phyloP scores from a whole-genome alignment of 305 asterid species.

The Petunia hybrid region DNA sequence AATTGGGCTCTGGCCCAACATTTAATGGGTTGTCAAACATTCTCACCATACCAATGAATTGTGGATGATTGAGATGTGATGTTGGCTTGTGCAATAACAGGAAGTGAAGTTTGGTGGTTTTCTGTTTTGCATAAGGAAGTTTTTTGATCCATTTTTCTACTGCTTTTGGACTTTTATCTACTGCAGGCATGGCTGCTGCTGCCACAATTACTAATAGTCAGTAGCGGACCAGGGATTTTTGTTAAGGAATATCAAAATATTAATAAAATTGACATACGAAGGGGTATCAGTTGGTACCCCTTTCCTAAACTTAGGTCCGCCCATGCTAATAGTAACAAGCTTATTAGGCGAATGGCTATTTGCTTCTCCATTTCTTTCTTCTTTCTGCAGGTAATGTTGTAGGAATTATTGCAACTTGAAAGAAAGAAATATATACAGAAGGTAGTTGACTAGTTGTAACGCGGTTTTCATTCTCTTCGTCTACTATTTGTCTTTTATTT shows the following conservation, averaged over 20 bases:
- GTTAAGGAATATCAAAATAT: too few species aligned
- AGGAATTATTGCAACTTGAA: too few species aligned
- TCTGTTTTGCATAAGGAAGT: constrained; percentile 18
- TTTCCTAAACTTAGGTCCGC: too few species aligned
- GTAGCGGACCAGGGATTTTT: too few species aligned
- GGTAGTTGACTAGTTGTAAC: too few species aligned
- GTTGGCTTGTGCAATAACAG: constrained; percentile 35
- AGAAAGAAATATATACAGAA: too few species aligned
- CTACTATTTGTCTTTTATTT: too few species aligned
- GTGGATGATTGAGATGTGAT: constrained; percentile 42
- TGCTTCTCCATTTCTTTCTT: constrained; percentile 22
- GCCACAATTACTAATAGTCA: not conserved
- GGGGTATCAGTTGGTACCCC: too few species aligned
- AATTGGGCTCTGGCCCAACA: constrained; percentile 39
- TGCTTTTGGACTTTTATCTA: constrained; percentile 39
- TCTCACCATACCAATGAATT: constrained; percentile 40
- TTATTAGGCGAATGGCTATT: not conserved
- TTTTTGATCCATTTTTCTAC: constrained; percentile 48
- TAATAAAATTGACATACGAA: too few species aligned
- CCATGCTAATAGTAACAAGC: not conserved
- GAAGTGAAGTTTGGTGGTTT: constrained; percentile 41
- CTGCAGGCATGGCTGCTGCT: not conserved
- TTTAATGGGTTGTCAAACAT: constrained; percentile 45
- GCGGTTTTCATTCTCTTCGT: too few species aligned
- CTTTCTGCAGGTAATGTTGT: not conserved